Evolutionary conservation across 2,329 filamentous ascomycete genomes (phyloP).

Genomic region (Neonectria ditissima): DNA sequence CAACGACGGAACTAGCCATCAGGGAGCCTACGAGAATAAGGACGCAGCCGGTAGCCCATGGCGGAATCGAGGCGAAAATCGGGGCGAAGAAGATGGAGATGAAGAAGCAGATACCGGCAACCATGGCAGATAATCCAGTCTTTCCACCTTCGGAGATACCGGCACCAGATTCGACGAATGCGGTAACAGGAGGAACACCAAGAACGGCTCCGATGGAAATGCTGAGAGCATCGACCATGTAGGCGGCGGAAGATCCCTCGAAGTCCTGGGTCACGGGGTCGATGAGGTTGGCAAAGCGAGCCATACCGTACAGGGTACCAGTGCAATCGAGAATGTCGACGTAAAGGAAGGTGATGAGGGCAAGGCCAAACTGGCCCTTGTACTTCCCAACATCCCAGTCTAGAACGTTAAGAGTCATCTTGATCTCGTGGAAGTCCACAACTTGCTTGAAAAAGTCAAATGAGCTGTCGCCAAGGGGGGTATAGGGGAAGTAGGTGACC

Average conservation of each 20-base stretch:
- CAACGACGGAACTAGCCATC: slow-evolving; percentile 81
- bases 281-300: slow-evolving; percentile 82
- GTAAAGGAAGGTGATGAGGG: slow-evolving; percentile 89
- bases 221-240: slow-evolving; percentile 81
- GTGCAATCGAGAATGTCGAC: slow-evolving; percentile 91
- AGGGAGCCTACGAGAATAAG: slow-evolving; percentile 88
- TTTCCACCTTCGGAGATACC: slow-evolving; percentile 89
- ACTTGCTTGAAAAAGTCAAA: slow-evolving; percentile 93
- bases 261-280: slow-evolving; percentile 89
- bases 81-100: slow-evolving; percentile 90
- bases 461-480: slow-evolving; percentile 71
- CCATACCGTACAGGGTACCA: slow-evolving; percentile 91
- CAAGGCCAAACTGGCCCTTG: slow-evolving; percentile 82
- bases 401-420: slow-evolving; percentile 75
- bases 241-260: slow-evolving; percentile 85
- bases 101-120: slow-evolving; percentile 85
- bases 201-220: slow-evolving; percentile 85
- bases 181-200: slow-evolving; percentile 84
- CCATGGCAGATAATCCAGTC: slow-evolving; percentile 85
- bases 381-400: slow-evolving; percentile 78
- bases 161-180: slow-evolving; percentile 89
- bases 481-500: slow-evolving; percentile 86
- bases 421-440: slow-evolving; percentile 84
- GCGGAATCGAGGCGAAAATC: slow-evolving; percentile 89
- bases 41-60: slow-evolving; percentile 91